Evolutionary conservation across 208 protist species (phyloP).

Genomic region (Leishmania arabica): DNA sequence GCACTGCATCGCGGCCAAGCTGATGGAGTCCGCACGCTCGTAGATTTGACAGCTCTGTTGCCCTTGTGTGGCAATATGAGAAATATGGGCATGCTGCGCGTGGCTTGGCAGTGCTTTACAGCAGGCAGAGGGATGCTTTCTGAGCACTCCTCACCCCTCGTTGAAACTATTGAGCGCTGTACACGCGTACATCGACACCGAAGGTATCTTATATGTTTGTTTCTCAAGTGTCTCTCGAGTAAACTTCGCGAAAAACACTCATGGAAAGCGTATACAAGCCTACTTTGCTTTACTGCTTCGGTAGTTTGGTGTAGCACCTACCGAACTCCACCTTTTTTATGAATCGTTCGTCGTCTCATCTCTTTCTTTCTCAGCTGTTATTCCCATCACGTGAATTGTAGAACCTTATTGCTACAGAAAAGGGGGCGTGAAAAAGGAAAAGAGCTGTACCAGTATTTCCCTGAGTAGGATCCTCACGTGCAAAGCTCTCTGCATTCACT

Average conservation of each 20-base stretch:
- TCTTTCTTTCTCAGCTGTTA: neutral
- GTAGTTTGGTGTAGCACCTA: neutral
- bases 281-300: neutral
- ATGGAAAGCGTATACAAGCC: neutral
- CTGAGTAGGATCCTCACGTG: neutral
- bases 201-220: neutral
- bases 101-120: neutral
- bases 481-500: neutral
- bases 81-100: neutral
- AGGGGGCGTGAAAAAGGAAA: neutral
- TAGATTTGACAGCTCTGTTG: neutral
- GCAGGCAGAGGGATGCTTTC: neutral
- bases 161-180: no score
- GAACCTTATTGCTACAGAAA: neutral
- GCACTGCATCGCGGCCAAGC: conserved; percentile 48
- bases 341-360: neutral
- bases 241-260: neutral
- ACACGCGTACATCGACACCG: neutral
- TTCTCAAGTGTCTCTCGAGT: neutral
- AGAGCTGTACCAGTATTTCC: neutral
- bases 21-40: conserved; percentile 42
- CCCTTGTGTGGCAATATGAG: neutral
- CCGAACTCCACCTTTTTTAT: neutral
- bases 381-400: neutral
- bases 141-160: neutral